Conservation (phyloP, 2,329 filamentous ascomycete species). For the Xylariaceae sp. region DNA sequence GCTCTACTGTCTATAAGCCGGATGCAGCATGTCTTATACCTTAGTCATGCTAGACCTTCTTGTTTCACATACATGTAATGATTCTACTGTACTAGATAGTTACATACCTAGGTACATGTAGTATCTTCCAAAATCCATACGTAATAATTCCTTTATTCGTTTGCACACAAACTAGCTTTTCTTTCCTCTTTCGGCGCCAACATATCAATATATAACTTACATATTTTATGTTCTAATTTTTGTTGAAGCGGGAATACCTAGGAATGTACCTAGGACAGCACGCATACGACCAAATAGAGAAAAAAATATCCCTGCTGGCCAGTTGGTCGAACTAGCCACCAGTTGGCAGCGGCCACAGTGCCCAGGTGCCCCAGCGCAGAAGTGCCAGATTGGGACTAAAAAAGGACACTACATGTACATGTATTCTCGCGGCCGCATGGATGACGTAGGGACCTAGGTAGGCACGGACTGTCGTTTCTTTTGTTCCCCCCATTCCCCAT, state of each 20-base stretch:
- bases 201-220: too few species aligned
- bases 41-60: conserved; percentile 1
- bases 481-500: background rate
- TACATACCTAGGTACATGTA: background rate
- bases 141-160: background rate
- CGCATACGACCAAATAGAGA: background rate
- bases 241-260: too few species aligned
- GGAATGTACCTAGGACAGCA: too few species aligned
- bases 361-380: background rate
- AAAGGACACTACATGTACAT: too few species aligned
- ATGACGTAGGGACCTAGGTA: background rate
- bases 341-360: too few species aligned
- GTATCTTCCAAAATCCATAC: background rate
- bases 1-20: too few species aligned
- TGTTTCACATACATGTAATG: conserved; percentile 5
- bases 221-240: too few species aligned
- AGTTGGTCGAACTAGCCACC: background rate
- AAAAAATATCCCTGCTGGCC: background rate
- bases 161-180: background rate
- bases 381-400: background rate
- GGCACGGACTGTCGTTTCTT: background rate
- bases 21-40: too few species aligned
- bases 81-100: too few species aligned
- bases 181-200: background rate
- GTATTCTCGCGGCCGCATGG: too few species aligned